Base-by-base conservation (phyloP, 768 basidiomycete genomes). In the Podaxis sp. region DNA sequence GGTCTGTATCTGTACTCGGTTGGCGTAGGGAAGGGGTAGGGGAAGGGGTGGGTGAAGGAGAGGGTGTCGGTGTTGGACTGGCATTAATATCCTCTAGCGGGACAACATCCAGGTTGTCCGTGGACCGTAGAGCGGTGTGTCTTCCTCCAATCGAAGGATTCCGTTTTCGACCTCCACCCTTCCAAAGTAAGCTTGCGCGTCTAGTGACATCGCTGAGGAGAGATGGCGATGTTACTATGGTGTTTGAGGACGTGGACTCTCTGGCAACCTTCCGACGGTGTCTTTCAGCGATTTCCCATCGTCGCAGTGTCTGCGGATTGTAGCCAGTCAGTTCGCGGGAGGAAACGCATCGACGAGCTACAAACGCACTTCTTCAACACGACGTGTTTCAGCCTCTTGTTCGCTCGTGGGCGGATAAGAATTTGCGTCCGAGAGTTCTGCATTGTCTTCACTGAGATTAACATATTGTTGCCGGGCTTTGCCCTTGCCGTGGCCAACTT, bases 201-300 rank as follows among this genome's bases (percentile, higher is more conserved):
- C 81, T 81, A 37, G 85, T 82, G 62, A 90, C 80, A 62, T 83
- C 82, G 22, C 77, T 74, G 41, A 91, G 72, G n/a, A 89, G 67
- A 2, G 89, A 85, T 4, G 81, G 68, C 12, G 73, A 63, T 10
- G 71, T 66, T 38, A 20, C 70, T 65, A 20, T 74, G 66, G 4
- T 68, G 49, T 66, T 56, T 26, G 65, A 56, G 4, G 60, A 56
- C 7, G 44, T 55, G 4, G 88, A 86, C 60, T 87, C 88, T 60
- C 92, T 82, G 2, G 84, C 87, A 38, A 83, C 81, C 74, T 87
- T 93, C 76, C 92, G 84, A 63, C 90, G 83, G 67, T 86, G 87
- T 20, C 89, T 82, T 69, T 94, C 92, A 44, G 85, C 85, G 51
- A 85, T 76, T 67, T 94, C 92, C 93, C 91, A 94, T 48, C 83